Percentiles rank a stretch among this genome's conserved stretches.
Evolutionary conservation across 225 moss, liverwort and hornwort species (phyloP).

Genomic region (Sphagnum tenellum): DNA sequence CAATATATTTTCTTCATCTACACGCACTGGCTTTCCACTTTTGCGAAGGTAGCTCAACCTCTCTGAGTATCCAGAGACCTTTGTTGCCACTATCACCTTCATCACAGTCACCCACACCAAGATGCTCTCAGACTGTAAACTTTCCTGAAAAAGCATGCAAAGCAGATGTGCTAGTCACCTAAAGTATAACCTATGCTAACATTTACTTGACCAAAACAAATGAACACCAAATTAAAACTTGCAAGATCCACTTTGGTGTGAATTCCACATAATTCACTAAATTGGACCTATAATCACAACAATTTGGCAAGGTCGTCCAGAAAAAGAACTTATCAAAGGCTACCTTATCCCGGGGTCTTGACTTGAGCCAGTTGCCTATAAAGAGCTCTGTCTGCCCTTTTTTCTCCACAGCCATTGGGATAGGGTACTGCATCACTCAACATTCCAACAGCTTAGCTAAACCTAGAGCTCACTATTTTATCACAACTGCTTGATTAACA

Average conservation of each 20-base stretch:
- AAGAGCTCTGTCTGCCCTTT: constrained; percentile 66
- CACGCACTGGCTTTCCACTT: constrained; percentile 39
- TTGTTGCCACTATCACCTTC: constrained; percentile 85
- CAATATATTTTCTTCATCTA: constrained; percentile 67
- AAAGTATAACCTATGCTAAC: no score
- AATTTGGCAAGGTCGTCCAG: background rate
- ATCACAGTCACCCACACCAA: background rate
- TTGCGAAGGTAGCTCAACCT: constrained; percentile 44
- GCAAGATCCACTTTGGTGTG: no score
- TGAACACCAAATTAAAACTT: no score
- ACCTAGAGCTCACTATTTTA: background rate
- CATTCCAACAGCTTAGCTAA: constrained; percentile 5
- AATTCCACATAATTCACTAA: no score
- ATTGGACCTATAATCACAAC: background rate
- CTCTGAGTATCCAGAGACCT: constrained; percentile 64
- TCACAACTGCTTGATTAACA: background rate
- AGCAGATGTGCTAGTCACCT: no score
- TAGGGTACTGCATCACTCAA: constrained; percentile 56
- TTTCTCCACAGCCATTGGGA: constrained; percentile 39
- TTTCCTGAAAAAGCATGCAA: no score
- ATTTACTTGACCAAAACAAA: no score
- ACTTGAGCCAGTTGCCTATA: constrained; percentile 71
- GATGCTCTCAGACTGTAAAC: no score
- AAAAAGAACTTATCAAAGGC: background rate
- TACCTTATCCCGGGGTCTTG: constrained; percentile 85